These are phyloP conservation scores for Coffea humblotiana DNA, from an alignment of 305 asterid genomes.

Conservation along the genomic window DNA sequence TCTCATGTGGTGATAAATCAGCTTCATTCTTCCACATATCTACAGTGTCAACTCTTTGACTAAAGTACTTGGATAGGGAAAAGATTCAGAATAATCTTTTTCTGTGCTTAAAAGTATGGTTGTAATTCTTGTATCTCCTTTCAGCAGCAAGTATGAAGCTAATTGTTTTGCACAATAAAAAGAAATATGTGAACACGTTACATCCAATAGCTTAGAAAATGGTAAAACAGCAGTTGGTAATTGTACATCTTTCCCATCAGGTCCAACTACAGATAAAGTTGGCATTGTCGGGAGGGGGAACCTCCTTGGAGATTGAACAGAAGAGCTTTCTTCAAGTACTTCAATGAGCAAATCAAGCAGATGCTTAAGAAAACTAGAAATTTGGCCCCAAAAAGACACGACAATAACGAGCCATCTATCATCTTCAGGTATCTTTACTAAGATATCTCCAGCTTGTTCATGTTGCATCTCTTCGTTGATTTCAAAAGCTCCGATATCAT, in stretches of 20 bases:
- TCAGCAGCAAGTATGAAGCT: constrained; percentile 58
- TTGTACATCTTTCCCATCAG: constrained; percentile 34
- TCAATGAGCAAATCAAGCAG: constrained; percentile 48
- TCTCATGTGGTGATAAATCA: constrained; percentile 47
- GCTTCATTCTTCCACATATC: constrained; percentile 35
- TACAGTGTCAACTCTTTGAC: constrained; percentile 33
- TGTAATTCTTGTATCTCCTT: constrained; percentile 46
- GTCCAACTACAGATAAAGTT: constrained; percentile 27
- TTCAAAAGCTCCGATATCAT: constrained; percentile 38
- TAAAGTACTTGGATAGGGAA: constrained; percentile 27
- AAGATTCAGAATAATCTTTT: constrained; percentile 40
- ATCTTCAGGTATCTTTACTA: constrained; percentile 43
- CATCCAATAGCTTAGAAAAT: constrained; percentile 48
- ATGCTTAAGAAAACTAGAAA: constrained; percentile 51
- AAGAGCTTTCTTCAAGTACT: constrained; percentile 33
- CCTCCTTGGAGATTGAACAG: constrained; percentile 30
- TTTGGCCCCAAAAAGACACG: constrained; percentile 73
- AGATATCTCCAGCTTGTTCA: constrained; percentile 41
- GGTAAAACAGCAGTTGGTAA: constrained; percentile 36
- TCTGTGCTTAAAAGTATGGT: constrained; percentile 40
- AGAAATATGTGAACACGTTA: constrained; percentile 49
- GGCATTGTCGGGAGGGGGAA: not conserved
- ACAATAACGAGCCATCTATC: constrained; percentile 51
- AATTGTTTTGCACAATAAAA: constrained; percentile 63
- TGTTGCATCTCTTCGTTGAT: constrained; percentile 34